These are phyloP conservation scores for Tylopilus orsonianus DNA, from an alignment of 1,284 basidiomycete species.

Conservation along the genomic window DNA sequence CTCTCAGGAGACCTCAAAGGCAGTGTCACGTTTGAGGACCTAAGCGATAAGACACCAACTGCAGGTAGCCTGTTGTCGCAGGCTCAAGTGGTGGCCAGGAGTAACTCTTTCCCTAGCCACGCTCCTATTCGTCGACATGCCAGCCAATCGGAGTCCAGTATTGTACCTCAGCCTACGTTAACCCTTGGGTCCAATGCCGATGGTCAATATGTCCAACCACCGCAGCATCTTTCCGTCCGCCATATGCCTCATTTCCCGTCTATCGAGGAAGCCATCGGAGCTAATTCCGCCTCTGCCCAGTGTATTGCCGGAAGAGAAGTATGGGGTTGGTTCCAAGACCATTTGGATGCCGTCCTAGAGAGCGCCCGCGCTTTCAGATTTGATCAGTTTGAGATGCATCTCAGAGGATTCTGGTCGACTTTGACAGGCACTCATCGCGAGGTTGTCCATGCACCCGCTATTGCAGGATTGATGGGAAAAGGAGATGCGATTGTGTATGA, in stretches of 20 bases:
- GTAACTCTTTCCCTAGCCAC: slow-evolving; percentile 59
- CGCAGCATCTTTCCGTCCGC: slow-evolving; percentile 64
- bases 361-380: slow-evolving; percentile 75
- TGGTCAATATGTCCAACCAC: slow-evolving; percentile 41
- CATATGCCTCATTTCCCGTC: slow-evolving; percentile 78
- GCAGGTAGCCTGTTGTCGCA: slow-evolving; percentile 73
- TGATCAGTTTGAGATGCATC: slow-evolving; percentile 83
- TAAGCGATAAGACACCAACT: slow-evolving; percentile 80
- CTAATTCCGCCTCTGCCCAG: slow-evolving; percentile 69
- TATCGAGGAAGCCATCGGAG: slow-evolving; percentile 80
- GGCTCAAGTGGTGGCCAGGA: slow-evolving; percentile 61
- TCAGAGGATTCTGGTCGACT: slow-evolving; percentile 79
- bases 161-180: slow-evolving; percentile 52
- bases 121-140: slow-evolving; percentile 73
- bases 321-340: slow-evolving; percentile 85
- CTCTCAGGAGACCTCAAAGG: slow-evolving; percentile 64
- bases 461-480: slow-evolving; percentile 83
- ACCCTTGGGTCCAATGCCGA: slow-evolving; percentile 48
- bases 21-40: slow-evolving; percentile 55
- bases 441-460: slow-evolving; percentile 82
- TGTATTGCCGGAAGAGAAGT: slow-evolving; percentile 77
- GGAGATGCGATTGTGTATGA: slow-evolving; percentile 87
- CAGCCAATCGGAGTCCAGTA: slow-evolving; percentile 50
- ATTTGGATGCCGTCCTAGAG: slow-evolving; percentile 76
- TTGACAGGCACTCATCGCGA: slow-evolving; percentile 74